Base-by-base conservation (phyloP, 192 early-diverging fungal genomes). In the Dissophora globulifera region DNA sequence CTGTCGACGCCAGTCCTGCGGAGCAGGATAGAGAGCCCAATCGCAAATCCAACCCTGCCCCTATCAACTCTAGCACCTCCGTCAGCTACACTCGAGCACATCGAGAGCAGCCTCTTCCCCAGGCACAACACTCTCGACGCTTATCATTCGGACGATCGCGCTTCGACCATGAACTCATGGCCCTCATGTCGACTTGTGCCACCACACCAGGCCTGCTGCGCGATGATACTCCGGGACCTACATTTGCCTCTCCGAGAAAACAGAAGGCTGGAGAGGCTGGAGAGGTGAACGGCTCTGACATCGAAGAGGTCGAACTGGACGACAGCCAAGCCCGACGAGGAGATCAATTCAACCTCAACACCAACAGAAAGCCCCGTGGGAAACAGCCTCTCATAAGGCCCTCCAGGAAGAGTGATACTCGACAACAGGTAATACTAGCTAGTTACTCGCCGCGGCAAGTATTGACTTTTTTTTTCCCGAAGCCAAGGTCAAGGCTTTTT, bases 261-360 rank as follows among this genome's bases (percentile, higher is more conserved):
- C 67, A 33, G 17, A 12, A 15, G n/a, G 27, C 17, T 0, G 50
- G 45, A 3, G 57, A 46, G 6, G 50, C 53, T 16, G 67, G n/a
- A n/a, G n/a, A 69, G 32, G 57, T 69, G 15, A 33, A n/a, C 38
- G 41, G 57, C 49, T 69, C 67, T 3, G 67, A 69, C 15, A 17
- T 33, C n/a, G 67, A 69, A 15, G 65, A 67, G 32, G 16, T 22
- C 0, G 48, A 50, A 35, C 25, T 58, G 6, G 65, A 58, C 2
- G 46, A 49, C 8, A 51, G 31, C 10, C 62, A 56, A 38, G 52
- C 52, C 6, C 31, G 33, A 29, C 46, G 42, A n/a, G 22, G 25
- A 41, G 16, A 13, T 4, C 12, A 5, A 17, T n/a, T n/a, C 17
- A 45, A 45, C 4, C 4, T n/a, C n/a, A 38, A 40, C n/a, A n/a